These are phyloP conservation scores for Clonostachys byssicola DNA, from an alignment of 2,329 filamentous ascomycete species.

Conservation along the genomic window DNA sequence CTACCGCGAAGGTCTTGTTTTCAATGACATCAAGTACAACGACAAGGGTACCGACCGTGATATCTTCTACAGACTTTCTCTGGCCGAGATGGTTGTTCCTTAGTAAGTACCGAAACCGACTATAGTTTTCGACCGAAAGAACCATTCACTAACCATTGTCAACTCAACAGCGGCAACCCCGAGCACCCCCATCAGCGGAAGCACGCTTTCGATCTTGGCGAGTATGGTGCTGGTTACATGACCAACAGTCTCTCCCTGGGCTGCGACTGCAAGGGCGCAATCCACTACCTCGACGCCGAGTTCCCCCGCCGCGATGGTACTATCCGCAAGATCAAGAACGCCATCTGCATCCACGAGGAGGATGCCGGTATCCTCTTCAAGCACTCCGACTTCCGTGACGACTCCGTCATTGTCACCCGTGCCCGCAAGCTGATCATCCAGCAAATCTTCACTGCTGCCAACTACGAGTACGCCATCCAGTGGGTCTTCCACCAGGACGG, in stretches of 20 bases:
- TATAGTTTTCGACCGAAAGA: neutral
- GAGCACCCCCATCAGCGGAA: constrained; percentile 78
- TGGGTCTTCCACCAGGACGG: constrained; percentile 61
- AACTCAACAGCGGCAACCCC: constrained; percentile 55
- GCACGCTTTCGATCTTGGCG: constrained; percentile 76
- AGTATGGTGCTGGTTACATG: constrained; percentile 82
- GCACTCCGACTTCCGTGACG: constrained; percentile 89
- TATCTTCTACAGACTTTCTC: constrained; percentile 82
- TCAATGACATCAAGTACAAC: constrained; percentile 87
- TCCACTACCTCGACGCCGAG: constrained; percentile 86
- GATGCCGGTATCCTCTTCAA: constrained; percentile 91
- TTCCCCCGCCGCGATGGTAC: constrained; percentile 76
- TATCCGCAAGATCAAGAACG: constrained; percentile 83
- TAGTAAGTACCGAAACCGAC: constrained; percentile 39
- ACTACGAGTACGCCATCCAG: constrained; percentile 76
- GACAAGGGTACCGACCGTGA: constrained; percentile 75
- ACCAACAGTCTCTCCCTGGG: constrained; percentile 73
- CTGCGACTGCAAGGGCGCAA: constrained; percentile 84
- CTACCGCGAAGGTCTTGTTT: constrained; percentile 85
- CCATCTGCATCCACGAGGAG: constrained; percentile 93
- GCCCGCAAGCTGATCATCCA: constrained; percentile 83
- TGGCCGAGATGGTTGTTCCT: constrained; percentile 92
- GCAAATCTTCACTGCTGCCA: constrained; percentile 91
- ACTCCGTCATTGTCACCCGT: constrained; percentile 80
- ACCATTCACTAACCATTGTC: neutral